Conservation (phyloP, 768 basidiomycete species). For the Rhodocollybia butyracea region DNA sequence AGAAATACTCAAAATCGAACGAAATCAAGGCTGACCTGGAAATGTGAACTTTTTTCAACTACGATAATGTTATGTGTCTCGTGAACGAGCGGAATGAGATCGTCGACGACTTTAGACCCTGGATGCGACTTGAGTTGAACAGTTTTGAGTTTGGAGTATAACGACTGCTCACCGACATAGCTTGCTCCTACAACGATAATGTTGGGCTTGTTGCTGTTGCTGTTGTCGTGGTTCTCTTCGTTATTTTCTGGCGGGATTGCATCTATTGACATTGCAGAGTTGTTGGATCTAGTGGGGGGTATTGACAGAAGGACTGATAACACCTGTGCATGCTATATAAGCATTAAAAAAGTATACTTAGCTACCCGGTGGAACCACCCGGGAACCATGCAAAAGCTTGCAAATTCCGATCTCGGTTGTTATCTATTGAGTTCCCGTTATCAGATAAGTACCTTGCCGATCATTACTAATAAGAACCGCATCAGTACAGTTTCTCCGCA, state of each 20-base stretch:
- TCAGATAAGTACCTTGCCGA: not conserved
- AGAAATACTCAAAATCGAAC: not conserved
- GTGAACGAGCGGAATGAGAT: conserved; percentile 16
- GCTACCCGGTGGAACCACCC: too few relatives aligned
- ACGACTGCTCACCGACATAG: conserved; percentile 25
- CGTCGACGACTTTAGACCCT: conserved; percentile 20
- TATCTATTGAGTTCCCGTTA: not conserved
- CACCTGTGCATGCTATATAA: not conserved
- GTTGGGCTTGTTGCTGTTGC: too few relatives aligned
- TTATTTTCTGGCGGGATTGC: not conserved
- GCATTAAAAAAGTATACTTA: too few relatives aligned
- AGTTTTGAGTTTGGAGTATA: not conserved
- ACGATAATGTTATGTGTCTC: conserved; percentile 24
- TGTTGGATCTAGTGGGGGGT: not conserved
- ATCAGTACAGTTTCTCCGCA: too few relatives aligned
- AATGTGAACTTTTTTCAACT: conserved; percentile 30
- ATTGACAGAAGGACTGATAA: not conserved
- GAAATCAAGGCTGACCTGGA: conserved; percentile 13
- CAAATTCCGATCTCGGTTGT: too few relatives aligned
- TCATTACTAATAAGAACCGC: not conserved
- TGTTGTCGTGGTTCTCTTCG: too few relatives aligned
- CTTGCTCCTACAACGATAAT: conserved; percentile 32
- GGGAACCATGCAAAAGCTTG: not conserved
- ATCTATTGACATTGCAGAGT: not conserved
- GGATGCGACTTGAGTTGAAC: not conserved